These are phyloP conservation scores for Pseudonitzschia multistriata DNA, from an alignment of 108 stramenopile genomes.

Conservation along the genomic window DNA sequence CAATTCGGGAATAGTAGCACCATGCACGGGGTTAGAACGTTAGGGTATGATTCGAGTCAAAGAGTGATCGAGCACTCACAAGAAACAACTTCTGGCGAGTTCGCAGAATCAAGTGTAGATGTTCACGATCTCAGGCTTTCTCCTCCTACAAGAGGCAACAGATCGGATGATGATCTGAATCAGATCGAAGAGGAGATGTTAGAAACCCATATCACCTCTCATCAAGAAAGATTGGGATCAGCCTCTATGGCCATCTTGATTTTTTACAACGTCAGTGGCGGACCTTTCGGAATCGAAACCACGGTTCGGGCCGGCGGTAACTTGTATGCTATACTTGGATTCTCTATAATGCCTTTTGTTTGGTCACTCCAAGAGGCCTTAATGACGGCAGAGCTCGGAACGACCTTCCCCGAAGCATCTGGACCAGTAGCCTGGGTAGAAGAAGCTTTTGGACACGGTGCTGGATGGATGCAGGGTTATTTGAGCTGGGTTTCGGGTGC, in stretches of 20 bases:
- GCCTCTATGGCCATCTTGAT: conserved; percentile 82
- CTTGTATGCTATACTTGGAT: conserved; percentile 83
- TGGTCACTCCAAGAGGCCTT: conserved; percentile 94
- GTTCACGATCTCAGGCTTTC: neutral
- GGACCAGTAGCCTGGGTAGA: conserved; percentile 92
- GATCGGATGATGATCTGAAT: neutral
- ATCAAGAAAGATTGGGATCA: conserved; percentile 30
- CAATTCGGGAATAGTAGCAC: too few species aligned
- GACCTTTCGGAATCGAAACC: conserved; percentile 93
- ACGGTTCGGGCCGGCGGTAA: conserved; percentile 83
- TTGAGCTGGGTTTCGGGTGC: conserved; percentile 87
- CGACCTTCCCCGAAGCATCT: conserved; percentile 86
- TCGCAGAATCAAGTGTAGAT: neutral
- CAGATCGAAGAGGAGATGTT: neutral
- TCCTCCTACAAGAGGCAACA: too few species aligned
- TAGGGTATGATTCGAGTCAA: neutral
- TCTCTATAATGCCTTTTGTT: conserved; percentile 77
- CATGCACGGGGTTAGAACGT: neutral
- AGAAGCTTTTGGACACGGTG: conserved; percentile 83
- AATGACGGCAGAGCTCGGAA: conserved; percentile 87
- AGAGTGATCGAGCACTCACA: neutral
- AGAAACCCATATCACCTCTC: neutral
- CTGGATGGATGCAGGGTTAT: conserved; percentile 87
- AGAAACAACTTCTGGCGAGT: neutral
- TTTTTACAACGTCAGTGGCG: conserved; percentile 91